Evolutionary conservation across 371 early-diverging fungal genomes (phyloP).

Genomic region (Lichtheimia ramosa): DNA sequence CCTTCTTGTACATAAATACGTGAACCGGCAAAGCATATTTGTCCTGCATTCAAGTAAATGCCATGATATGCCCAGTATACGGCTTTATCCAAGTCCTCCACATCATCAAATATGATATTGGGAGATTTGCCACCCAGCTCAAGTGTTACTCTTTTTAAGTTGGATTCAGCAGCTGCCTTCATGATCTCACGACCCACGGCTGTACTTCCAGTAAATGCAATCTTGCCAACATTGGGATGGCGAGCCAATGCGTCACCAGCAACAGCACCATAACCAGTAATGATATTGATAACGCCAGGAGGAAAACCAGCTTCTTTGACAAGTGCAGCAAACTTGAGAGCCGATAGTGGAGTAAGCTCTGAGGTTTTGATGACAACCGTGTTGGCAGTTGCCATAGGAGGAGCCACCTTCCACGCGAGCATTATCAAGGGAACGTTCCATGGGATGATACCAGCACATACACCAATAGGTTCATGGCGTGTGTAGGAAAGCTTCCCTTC

Average conservation of each 20-base stretch:
- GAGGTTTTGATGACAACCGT: slow-evolving; percentile 82
- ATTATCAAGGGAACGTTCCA: slow-evolving; percentile 86
- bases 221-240: slow-evolving; percentile 51
- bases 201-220: slow-evolving; percentile 70
- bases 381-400: slow-evolving; percentile 89
- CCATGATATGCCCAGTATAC: slow-evolving; percentile 71
- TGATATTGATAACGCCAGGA: slow-evolving; percentile 79
- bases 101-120: slow-evolving; percentile 88
- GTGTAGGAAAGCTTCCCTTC: slow-evolving; percentile 62
- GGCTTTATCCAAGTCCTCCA: slow-evolving; percentile 72
- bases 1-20: slow-evolving; percentile 82
- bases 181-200: slow-evolving; percentile 54
- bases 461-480: slow-evolving; percentile 78
- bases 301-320: slow-evolving; percentile 54
- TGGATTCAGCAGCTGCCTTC: slow-evolving; percentile 60
- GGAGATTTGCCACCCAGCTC: slow-evolving; percentile 90
- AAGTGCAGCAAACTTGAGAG: slow-evolving; percentile 47
- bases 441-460: slow-evolving; percentile 76
- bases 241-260: slow-evolving; percentile 37
- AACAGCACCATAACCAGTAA: slow-evolving; percentile 47
- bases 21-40: slow-evolving; percentile 82
- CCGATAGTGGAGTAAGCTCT: slow-evolving; percentile 67
- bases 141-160: slow-evolving; percentile 77
- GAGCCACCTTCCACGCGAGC: slow-evolving; percentile 83
- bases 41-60: slow-evolving; percentile 81